Conservation (phyloP, 768 basidiomycete genomes). For the Macrolepiota dolichaula region DNA sequence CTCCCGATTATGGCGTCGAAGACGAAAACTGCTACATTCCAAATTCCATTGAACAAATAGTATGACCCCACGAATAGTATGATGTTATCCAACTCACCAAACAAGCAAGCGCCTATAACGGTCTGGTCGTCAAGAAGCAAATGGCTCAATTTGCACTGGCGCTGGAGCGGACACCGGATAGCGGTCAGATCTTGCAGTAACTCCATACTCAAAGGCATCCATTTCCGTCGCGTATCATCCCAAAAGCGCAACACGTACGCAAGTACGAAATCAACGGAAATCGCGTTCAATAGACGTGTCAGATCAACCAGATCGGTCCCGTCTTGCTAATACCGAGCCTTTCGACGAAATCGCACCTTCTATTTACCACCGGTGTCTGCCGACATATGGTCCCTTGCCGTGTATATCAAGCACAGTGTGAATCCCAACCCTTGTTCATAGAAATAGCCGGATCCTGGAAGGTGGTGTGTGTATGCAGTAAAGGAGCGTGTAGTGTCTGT, state of each 20-base stretch:
- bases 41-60: background rate
- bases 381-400: background rate
- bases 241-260: background rate
- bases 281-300: background rate
- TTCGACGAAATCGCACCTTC: constrained; percentile 14
- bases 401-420: background rate
- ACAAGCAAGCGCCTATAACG: background rate
- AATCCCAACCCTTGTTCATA: background rate
- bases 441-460: background rate
- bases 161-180: background rate
- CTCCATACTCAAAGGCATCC: background rate
- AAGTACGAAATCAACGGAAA: constrained; percentile 12
- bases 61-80: background rate
- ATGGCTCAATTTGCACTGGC: background rate
- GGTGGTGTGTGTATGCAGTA: background rate
- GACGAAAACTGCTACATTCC: background rate
- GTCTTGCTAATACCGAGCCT: background rate
- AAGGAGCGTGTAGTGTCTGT: background rate
- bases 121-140: background rate
- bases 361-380: background rate
- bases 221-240: constrained; percentile 4
- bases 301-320: background rate
- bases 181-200: background rate
- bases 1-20: background rate
- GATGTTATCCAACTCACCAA: background rate